Conservation (phyloP, 495 filamentous ascomycete genomes). For the Achaetomiella virescens region DNA sequence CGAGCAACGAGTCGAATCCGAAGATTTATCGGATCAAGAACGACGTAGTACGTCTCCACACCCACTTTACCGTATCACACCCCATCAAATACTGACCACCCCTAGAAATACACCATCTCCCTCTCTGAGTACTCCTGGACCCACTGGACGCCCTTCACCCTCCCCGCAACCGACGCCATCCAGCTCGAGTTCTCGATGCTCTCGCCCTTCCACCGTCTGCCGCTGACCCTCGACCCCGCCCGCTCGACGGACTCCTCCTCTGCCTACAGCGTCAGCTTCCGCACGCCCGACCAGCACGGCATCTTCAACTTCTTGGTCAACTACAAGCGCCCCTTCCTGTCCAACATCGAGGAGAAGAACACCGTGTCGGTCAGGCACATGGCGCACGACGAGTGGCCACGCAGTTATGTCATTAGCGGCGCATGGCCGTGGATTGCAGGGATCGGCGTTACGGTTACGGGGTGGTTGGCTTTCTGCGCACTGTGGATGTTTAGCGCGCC, state of each 20-base stretch:
- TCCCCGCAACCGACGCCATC: slow-evolving; percentile 61
- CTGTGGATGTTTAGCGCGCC: slow-evolving; percentile 88
- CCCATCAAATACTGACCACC: neutral
- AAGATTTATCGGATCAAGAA: slow-evolving; percentile 95
- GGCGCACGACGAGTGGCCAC: slow-evolving; percentile 92
- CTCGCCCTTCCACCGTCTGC: slow-evolving; percentile 92
- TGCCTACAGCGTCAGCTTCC: slow-evolving; percentile 69
- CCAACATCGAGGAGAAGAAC: slow-evolving; percentile 86
- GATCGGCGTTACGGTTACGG: slow-evolving; percentile 72
- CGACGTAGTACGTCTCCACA: slow-evolving; percentile 67
- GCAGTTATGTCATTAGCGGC: slow-evolving; percentile 81
- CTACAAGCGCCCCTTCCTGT: slow-evolving; percentile 91
- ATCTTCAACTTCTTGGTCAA: slow-evolving; percentile 96
- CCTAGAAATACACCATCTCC: slow-evolving; percentile 78
- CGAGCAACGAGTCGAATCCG: slow-evolving; percentile 61
- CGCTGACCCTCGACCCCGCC: slow-evolving; percentile 50
- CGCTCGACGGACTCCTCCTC: slow-evolving; percentile 58
- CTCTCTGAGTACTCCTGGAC: slow-evolving; percentile 74
- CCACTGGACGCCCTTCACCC: slow-evolving; percentile 64
- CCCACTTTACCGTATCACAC: neutral
- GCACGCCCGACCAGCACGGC: slow-evolving; percentile 88
- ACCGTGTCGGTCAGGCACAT: slow-evolving; percentile 92
- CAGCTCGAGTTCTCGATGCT: slow-evolving; percentile 99
- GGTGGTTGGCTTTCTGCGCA: slow-evolving; percentile 78
- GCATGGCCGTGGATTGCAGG: slow-evolving; percentile 96